phyloP scores from a whole-genome alignment of 2,329 filamentous ascomycete genomes.

The Atkinsonella hypoxylon region DNA sequence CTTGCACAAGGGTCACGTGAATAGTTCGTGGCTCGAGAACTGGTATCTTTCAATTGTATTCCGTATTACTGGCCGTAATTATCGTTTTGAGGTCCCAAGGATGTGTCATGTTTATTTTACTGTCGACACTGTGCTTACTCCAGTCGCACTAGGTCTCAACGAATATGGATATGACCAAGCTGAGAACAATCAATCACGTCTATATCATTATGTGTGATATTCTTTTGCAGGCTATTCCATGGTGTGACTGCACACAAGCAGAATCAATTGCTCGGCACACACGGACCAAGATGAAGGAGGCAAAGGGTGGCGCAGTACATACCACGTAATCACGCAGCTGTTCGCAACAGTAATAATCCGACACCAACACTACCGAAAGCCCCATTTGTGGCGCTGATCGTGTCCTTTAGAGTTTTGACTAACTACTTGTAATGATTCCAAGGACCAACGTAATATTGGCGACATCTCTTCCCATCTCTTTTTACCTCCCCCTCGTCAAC shows the following conservation, averaged over 20 bases:
- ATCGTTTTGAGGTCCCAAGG: too few species aligned
- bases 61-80: too few species aligned
- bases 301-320: conserved; percentile 23
- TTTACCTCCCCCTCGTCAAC: background rate
- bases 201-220: too few species aligned
- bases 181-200: too few species aligned
- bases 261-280: background rate
- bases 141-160: too few species aligned
- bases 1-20: conserved; percentile 17
- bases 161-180: too few species aligned
- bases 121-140: too few species aligned
- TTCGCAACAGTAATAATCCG: conserved; percentile 3
- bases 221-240: too few species aligned
- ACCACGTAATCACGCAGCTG: background rate
- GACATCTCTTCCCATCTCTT: background rate
- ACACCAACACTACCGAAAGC: conserved; percentile 3
- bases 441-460: background rate
- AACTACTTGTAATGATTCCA: background rate
- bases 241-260: too few species aligned
- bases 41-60: background rate
- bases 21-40: background rate
- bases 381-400: conserved; percentile 2
- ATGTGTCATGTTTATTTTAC: too few species aligned
- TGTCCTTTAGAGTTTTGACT: conserved; percentile 8
- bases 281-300: conserved; percentile 2